Evolutionary conservation across 176 grass and related monocot genomes (phyloP).

Genomic region (barley (Hordeum vulgare)): MorexV3_pseudomolecules_assembly NC_058520.1:559234554-559235053

Average conservation of each 20-base stretch:
- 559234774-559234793: not conserved
- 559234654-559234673: not conserved
- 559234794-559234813: conserved; percentile 3
- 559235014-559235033: not conserved
- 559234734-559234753: conserved; percentile 23
- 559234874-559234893: not conserved
- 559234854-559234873: not conserved
- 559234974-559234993: not conserved
- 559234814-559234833: not conserved
- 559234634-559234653: conserved; percentile 5
- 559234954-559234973: not conserved
- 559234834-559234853: not conserved
- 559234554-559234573: not conserved
- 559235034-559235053: not conserved
- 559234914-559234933: not conserved
- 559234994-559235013: not conserved
- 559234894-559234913: not conserved
- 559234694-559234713: not conserved
- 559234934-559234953: not conserved
- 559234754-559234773: conserved; percentile 1
- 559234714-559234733: not conserved
- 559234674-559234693: not conserved
- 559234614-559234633: not conserved
- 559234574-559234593: not conserved
- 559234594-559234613: not conserved